Percentiles rank a stretch among this genome's conserved stretches.
Conservation (phyloP, 495 filamentous ascomycete species). For the Aspergillus saccharolyticus region DNA sequence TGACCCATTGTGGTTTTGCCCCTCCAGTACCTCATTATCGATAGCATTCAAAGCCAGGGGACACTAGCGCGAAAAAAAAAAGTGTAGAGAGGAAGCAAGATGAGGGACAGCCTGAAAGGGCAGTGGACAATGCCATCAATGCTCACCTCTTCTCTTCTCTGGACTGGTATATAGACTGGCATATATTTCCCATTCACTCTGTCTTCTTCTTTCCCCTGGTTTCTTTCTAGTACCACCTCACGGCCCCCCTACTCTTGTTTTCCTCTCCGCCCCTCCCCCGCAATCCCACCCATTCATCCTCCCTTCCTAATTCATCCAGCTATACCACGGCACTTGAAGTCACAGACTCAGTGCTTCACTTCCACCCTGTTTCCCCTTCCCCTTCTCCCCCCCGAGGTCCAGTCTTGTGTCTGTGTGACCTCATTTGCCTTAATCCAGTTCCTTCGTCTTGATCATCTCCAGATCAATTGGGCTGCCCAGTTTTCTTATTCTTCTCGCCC, state of each 20-base stretch:
- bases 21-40: not conserved
- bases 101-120: no score
- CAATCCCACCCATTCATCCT: not conserved
- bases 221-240: not conserved
- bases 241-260: not conserved
- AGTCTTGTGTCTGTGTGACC: not conserved
- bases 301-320: not conserved
- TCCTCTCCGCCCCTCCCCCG: not conserved
- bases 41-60: no score
- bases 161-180: not conserved
- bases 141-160: no score
- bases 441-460: slow-evolving; percentile 9
- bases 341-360: not conserved
- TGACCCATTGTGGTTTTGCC: not conserved
- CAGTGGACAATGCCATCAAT: no score
- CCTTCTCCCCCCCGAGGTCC: not conserved
- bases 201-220: not conserved
- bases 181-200: not conserved
- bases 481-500: slow-evolving; percentile 3
- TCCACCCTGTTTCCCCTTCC: not conserved
- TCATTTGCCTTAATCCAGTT: not conserved
- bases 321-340: not conserved
- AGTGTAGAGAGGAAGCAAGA: not conserved
- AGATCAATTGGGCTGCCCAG: slow-evolving; percentile 1
- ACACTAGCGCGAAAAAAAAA: not conserved